Evolutionary conservation across 163 green algal species (phyloP), one percentile per base, ranked within the genome.

Genomic region (Smithsoniella earleae): DNA sequence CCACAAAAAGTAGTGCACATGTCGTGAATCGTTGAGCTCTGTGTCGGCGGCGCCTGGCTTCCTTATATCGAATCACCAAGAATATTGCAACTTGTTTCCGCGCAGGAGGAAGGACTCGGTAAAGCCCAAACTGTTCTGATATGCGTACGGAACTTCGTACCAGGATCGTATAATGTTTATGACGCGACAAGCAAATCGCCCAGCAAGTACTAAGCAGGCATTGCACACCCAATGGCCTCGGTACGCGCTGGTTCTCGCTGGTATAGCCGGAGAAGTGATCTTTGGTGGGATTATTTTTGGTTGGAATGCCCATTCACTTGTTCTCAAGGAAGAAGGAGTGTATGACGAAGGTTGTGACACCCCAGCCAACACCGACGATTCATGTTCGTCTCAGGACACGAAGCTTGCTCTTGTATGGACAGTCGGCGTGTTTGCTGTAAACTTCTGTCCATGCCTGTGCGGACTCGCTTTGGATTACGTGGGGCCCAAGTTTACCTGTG

Each of bases 351-450:
- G 49, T 36, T 64, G 49, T 27, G 49, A 64, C 49, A 25, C 49
- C 31, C 5, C 31, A 5, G 33, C 25, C 49, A 10, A 8, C 8
- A n/a, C n/a, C n/a, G n/a, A n/a, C n/a, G n/a, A n/a, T n/a, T 36
- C 4, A 6, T 64, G 49, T 27, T 64, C 49, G 3, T 8, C 4
- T 10, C 49, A 64, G 49, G 49, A 64, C 8, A 25, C 49, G 33
- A 64, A 64, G 49, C 49, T 64, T 27, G 33, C 31, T 27, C 25
- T 64, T 36, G 49, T 64, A 27, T 64, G 49, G 49, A 64, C 49
- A 5, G 49, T 27, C 31, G 49, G 49, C 49, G 49, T 64, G 33
- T 64, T 64, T 10, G 49, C 49, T 25, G 49, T 64, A 4, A 64
- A 64, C 33, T 64, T 64, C 33, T 25, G 49, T 4, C 5, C 33